Evolutionary conservation across 148 eudicot genomes (phyloP), one percentile per base, ranked within the genome.

Genomic region (Camellia japonica): DNA sequence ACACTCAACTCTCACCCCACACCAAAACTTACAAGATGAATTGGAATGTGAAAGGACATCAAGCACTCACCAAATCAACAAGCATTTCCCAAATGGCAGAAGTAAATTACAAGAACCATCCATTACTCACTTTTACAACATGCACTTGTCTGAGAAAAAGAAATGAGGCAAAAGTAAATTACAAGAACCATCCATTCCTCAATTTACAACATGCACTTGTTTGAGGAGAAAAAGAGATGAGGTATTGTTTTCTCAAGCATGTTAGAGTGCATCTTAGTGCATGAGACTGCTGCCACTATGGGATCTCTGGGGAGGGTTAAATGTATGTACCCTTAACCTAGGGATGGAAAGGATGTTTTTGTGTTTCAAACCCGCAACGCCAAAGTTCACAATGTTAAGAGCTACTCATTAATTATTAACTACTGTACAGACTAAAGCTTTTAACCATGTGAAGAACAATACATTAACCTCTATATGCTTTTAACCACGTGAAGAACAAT

Each of bases 131-230:
- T 52, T 46, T 41, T 41, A 54, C 44, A 73, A 7, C 16, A 73
- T 54, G 75, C 75, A 73, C 44, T 30, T 0, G 46, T 73, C n/a
- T 73, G 23, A 47, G 52, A 23, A 10, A 23, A 10, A 3, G 1
- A 51, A 14, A 71, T 49, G 42, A 71, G 16, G 16, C 71, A 68
- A 64, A 30, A 66, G 52, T 0, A 70, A 19, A 20, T 8, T 71
- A 71, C 59, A 71, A 51, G 74, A 71, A 43, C 46, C 7, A 41
- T 16, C 62, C 74, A 73, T 73, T 23, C 1, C 47, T 73, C 46
- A 15, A 7, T 52, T 41, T 41, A 54, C 44, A 73, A 7, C 8
- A 73, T 54, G 75, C 75, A 73, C 44, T 30, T 2, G 46, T 73
- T 51, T 73, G 43, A 13, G 6, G 23, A 47, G 52, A 23, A 10